A percentile compares a stretch with the other conserved stretches of the same genome.
Evolutionary conservation across 2,329 filamentous ascomycete species (phyloP).

Genomic region (Phialocephala subalpina): DNA sequence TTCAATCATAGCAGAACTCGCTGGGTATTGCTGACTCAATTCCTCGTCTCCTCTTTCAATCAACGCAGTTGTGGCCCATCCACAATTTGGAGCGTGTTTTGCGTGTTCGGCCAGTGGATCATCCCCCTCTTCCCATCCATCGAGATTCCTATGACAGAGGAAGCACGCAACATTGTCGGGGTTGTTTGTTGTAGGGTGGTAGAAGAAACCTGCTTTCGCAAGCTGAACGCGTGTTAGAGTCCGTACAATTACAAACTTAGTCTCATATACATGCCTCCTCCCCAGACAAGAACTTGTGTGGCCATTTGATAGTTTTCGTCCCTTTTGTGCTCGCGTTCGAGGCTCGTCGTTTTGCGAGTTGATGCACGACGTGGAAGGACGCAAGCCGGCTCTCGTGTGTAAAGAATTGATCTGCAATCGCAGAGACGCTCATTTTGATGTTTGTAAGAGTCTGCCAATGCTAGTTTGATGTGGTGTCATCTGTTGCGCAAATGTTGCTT

Average conservation of each 20-base stretch:
- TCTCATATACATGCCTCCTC: constrained; percentile 59
- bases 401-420: constrained; percentile 56
- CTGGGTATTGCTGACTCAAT: constrained; percentile 76
- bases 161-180: constrained; percentile 93
- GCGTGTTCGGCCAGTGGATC: constrained; percentile 86
- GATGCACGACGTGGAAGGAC: constrained; percentile 76
- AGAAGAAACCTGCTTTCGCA: constrained; percentile 91
- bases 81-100: constrained; percentile 82
- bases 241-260: neutral
- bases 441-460: neutral
- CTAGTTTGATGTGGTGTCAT: neutral
- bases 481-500: neutral
- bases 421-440: constrained; percentile 36
- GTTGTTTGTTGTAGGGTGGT: constrained; percentile 75
- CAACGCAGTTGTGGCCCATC: constrained; percentile 80
- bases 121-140: constrained; percentile 92
- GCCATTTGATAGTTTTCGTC: constrained; percentile 74
- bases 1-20: constrained; percentile 72
- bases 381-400: constrained; percentile 80
- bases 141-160: constrained; percentile 81
- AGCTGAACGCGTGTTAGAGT: constrained; percentile 62
- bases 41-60: constrained; percentile 69
- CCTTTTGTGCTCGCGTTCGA: constrained; percentile 69
- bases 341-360: constrained; percentile 71
- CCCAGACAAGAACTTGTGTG: constrained; percentile 73